Evolutionary conservation across 257 asterid genomes (phyloP).

Genomic region (Buddleja alternifolia): DNA sequence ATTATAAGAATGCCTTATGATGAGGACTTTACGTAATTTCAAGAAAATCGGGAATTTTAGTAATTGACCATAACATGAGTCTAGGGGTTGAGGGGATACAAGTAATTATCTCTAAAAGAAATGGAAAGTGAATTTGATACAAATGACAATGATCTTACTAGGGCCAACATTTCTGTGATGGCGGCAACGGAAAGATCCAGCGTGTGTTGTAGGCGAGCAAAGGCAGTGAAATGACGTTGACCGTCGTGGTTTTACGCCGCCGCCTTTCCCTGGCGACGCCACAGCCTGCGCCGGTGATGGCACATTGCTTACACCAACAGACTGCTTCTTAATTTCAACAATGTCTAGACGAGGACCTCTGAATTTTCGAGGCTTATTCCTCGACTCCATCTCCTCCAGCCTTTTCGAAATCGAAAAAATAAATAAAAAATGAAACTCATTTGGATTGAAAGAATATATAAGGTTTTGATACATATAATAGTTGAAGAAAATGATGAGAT

Average conservation of each 20-base stretch:
- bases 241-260: slow-evolving; percentile 12
- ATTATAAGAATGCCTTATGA: too few relatives aligned
- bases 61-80: too few relatives aligned
- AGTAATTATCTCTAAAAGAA: too few relatives aligned
- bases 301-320: slow-evolving; percentile 11
- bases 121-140: too few relatives aligned
- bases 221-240: slow-evolving; percentile 25
- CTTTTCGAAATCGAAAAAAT: neutral
- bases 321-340: slow-evolving; percentile 21
- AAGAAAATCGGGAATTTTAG: too few relatives aligned
- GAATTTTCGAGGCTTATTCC: slow-evolving; percentile 18
- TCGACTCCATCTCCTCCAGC: slow-evolving; percentile 25
- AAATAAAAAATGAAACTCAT: too few relatives aligned
- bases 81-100: too few relatives aligned
- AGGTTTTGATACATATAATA: neutral
- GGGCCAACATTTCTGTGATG: too few relatives aligned
- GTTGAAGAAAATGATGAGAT: neutral
- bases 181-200: slow-evolving; percentile 40
- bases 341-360: neutral
- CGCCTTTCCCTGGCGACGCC: slow-evolving; percentile 11
- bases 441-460: too few relatives aligned
- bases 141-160: too few relatives aligned
- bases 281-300: neutral
- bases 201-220: slow-evolving; percentile 41
- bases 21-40: too few relatives aligned